phyloP scores from a whole-genome alignment of 768 basidiomycete species.

The Tricholoma saponaceum region DNA sequence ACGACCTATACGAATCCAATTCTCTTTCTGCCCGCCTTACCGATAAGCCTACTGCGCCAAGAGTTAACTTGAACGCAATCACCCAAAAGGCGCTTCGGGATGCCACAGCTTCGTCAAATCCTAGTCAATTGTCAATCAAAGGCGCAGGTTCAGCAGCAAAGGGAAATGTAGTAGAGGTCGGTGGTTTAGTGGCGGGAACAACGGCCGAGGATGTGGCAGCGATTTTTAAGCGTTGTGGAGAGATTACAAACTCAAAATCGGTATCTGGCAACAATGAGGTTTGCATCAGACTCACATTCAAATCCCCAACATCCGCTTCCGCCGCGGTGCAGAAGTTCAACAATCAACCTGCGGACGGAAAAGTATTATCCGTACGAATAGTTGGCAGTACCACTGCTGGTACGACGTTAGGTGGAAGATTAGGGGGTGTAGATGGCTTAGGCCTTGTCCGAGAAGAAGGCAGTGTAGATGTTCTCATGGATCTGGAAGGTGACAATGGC shows the following conservation, averaged over 20 bases:
- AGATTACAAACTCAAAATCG: slow-evolving; percentile 48
- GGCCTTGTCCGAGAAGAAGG: slow-evolving; percentile 51
- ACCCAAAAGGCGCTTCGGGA: slow-evolving; percentile 62
- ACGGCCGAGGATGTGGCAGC: slow-evolving; percentile 82
- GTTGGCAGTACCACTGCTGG: slow-evolving; percentile 50
- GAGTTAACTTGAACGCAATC: slow-evolving; percentile 45
- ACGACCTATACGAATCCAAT: slow-evolving; percentile 64
- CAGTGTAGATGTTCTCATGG: slow-evolving; percentile 61
- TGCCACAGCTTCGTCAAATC: slow-evolving; percentile 36
- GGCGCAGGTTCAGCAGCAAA: slow-evolving; percentile 49
- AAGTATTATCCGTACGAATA: slow-evolving; percentile 59
- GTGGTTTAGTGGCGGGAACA: slow-evolving; percentile 70
- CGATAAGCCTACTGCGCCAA: slow-evolving; percentile 40
- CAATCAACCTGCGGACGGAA: slow-evolving; percentile 80
- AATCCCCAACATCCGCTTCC: slow-evolving; percentile 54
- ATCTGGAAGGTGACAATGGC: slow-evolving; percentile 35
- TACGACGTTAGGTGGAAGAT: slow-evolving; percentile 51
- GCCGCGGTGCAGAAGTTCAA: slow-evolving; percentile 73
- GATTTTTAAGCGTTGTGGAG: slow-evolving; percentile 79
- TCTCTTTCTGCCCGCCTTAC: slow-evolving; percentile 59
- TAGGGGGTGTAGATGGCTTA: slow-evolving; percentile 50
- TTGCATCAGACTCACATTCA: slow-evolving; percentile 70
- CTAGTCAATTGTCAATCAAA: slow-evolving; percentile 53
- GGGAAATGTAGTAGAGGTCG: slow-evolving; percentile 72
- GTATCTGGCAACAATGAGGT: slow-evolving; percentile 36